These are phyloP conservation scores for Pyrus hybrid DNA, from an alignment of 331 rosid species.

Conservation along the genomic window DNA sequence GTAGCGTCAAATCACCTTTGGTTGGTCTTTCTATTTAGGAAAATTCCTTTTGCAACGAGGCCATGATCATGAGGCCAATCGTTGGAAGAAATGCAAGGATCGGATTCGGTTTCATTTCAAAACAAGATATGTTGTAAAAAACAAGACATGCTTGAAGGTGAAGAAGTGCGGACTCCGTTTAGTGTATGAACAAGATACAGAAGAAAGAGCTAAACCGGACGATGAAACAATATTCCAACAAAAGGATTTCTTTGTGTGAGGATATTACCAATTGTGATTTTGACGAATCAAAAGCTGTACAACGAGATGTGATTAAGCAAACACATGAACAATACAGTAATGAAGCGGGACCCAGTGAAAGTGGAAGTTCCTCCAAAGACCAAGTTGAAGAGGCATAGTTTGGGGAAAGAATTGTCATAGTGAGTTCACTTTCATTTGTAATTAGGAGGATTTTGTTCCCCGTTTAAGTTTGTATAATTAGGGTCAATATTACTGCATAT, in stretches of 20 bases:
- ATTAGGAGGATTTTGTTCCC: no score
- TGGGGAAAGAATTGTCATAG: no score
- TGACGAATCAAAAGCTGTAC: not conserved
- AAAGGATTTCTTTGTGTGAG: not conserved
- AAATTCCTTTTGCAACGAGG: no score
- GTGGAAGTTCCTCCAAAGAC: no score
- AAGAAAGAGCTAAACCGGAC: not conserved
- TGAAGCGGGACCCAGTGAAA: no score
- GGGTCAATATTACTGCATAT: no score
- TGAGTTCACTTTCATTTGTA: no score
- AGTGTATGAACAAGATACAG: not conserved
- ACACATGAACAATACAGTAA: not conserved
- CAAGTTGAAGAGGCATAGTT: no score
- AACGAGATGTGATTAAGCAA: not conserved
- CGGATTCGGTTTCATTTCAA: not conserved
- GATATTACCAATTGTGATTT: not conserved
- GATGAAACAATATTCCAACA: not conserved
- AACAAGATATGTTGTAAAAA: rapidly evolving
- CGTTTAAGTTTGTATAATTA: no score
- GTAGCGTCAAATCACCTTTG: not conserved
- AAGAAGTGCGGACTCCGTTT: not conserved
- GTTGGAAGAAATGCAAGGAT: not conserved
- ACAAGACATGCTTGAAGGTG: not conserved
- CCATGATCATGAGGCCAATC: no score
- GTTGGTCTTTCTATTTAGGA: not conserved